Percentiles rank a stretch among this genome's conserved stretches.
These are phyloP conservation scores for Lipomyces yamanashiensis DNA, from an alignment of 805 yeast species.

Conservation along the genomic window DNA sequence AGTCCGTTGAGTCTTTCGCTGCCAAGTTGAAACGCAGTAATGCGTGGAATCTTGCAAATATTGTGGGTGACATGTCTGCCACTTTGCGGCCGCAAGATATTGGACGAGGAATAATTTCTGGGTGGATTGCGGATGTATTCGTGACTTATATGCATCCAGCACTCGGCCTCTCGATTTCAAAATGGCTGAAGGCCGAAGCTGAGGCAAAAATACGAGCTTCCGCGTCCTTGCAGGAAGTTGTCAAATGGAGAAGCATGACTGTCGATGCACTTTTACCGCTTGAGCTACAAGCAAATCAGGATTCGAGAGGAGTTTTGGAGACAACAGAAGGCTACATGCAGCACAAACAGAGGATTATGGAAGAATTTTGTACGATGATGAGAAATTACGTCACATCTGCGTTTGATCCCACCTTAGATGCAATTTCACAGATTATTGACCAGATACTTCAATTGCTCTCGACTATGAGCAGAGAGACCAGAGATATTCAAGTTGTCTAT, in stretches of 20 bases:
- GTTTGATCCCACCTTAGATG: background rate
- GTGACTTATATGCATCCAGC: constrained; percentile 6
- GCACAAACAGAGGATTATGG: background rate
- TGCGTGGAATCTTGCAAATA: constrained; percentile 1
- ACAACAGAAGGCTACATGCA: background rate
- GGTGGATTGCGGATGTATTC: constrained; percentile 1
- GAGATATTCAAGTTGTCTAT: constrained; percentile 2
- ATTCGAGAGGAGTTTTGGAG: background rate
- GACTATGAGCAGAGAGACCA: constrained; percentile 5
- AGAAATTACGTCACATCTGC: background rate
- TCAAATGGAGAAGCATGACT: constrained; percentile 9
- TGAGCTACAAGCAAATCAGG: constrained; percentile 1
- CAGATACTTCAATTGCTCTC: constrained; percentile 5
- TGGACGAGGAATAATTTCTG: background rate
- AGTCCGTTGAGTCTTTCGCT: constrained; percentile 1
- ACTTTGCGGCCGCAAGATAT: constrained; percentile 3
- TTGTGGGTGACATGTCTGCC: background rate
- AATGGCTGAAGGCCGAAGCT: background rate
- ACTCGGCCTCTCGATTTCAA: background rate
- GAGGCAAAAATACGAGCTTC: background rate
- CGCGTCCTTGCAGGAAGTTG: background rate
- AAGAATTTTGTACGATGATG: background rate
- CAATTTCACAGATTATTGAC: background rate
- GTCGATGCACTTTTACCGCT: constrained; percentile 2
- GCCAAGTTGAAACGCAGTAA: background rate